These are phyloP conservation scores for Dactylellina haptotyla DNA, from an alignment of 2,329 filamentous ascomycete genomes.

Conservation along the genomic window DNA sequence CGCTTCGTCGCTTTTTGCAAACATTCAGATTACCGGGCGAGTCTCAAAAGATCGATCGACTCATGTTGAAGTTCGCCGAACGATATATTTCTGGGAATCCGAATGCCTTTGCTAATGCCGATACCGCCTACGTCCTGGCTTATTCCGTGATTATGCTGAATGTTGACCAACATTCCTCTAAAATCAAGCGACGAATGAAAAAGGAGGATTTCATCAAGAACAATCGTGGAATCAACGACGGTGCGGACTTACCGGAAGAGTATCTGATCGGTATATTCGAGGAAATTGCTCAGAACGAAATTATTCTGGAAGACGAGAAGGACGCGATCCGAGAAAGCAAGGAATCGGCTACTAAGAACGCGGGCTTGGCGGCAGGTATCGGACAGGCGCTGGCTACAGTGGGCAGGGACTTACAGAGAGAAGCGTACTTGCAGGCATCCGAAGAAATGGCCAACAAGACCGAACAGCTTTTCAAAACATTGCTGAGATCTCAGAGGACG, in stretches of 20 bases:
- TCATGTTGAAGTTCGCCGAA: constrained; percentile 99
- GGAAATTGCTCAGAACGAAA: constrained; percentile 90
- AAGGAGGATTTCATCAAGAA: constrained; percentile 99
- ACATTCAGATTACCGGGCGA: constrained; percentile 94
- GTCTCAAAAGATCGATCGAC: constrained; percentile 98
- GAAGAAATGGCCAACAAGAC: constrained; percentile 88
- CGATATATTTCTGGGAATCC: constrained; percentile 94
- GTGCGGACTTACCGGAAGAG: constrained; percentile 88
- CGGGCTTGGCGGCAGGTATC: constrained; percentile 80
- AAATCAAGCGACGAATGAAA: constrained; percentile 86
- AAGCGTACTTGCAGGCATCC: constrained; percentile 93
- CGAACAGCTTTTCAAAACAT: constrained; percentile 88
- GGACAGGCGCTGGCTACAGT: constrained; percentile 91
- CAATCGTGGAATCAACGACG: constrained; percentile 97
- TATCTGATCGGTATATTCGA: constrained; percentile 91
- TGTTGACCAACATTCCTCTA: constrained; percentile 90
- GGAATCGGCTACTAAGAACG: constrained; percentile 73
- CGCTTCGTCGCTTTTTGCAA: constrained; percentile 88
- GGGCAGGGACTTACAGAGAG: constrained; percentile 87
- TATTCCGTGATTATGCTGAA: constrained; percentile 98
- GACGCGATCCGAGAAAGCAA: constrained; percentile 71
- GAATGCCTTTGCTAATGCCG: constrained; percentile 96
- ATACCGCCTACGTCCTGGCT: constrained; percentile 93
- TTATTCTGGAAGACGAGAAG: constrained; percentile 90
- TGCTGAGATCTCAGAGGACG: constrained; percentile 87